A percentile compares a stretch with the other conserved stretches of the same genome.
Conservation (phyloP, 768 basidiomycete species). For the Calvatia gigantea region DNA sequence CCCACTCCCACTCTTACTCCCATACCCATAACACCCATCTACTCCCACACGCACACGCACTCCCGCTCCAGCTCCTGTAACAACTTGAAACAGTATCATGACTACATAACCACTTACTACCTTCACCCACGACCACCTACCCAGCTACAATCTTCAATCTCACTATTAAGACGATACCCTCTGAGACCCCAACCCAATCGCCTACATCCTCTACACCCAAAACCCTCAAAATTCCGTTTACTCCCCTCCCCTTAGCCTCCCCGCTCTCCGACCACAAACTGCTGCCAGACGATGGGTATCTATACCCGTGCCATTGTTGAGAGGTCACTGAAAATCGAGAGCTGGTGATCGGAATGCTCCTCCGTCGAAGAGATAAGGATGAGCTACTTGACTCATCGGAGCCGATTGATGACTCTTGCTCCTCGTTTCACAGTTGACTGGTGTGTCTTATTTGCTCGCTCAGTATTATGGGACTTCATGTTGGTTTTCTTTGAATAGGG, state of each 20-base stretch:
- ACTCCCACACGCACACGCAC: neutral
- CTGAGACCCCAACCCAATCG: neutral
- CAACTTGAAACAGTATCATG: neutral
- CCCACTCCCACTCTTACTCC: neutral
- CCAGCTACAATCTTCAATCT: neutral
- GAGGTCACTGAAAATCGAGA: no score
- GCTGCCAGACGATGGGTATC: no score
- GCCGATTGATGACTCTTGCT: no score
- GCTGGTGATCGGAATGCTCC: no score
- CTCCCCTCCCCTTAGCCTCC: neutral
- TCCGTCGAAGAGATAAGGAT: no score
- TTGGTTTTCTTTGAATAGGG: no score
- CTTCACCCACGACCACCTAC: neutral
- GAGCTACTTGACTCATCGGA: no score
- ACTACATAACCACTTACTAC: neutral
- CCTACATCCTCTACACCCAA: neutral
- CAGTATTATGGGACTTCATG: no score
- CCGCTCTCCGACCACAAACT: neutral
- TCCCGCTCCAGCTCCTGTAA: neutral
- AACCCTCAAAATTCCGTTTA: neutral
- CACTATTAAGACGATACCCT: neutral
- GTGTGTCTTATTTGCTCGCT: no score
- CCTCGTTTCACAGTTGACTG: no score
- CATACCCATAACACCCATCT: no score
- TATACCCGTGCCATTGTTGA: no score